These are phyloP conservation scores for Lasiodiplodia gonubiensis DNA, from an alignment of 2,329 filamentous ascomycete genomes.

Conservation along the genomic window DNA sequence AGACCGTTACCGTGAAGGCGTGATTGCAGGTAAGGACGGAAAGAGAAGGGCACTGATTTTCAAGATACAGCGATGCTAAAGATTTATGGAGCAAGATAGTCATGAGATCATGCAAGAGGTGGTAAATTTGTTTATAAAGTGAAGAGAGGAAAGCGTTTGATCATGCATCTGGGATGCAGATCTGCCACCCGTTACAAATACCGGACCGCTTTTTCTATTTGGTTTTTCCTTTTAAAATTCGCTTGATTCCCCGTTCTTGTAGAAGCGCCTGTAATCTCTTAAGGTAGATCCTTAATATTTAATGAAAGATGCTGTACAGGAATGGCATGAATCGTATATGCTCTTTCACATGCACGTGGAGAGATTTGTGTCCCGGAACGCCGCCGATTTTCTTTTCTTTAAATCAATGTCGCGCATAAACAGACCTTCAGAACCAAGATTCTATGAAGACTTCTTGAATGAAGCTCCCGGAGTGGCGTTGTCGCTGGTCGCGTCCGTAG, in stretches of 20 bases:
- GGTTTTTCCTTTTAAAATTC: neutral
- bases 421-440: too few species aligned
- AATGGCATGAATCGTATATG: neutral
- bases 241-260: conserved; percentile 10
- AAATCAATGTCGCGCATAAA: neutral
- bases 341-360: conserved; percentile 2
- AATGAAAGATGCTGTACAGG: conserved; percentile 22
- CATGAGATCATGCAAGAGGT: conserved; percentile 19
- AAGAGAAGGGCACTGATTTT: neutral
- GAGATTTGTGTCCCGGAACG: neutral
- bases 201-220: neutral
- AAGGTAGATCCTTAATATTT: conserved; percentile 27
- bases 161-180: conserved; percentile 25
- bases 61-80: neutral
- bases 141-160: neutral
- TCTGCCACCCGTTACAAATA: neutral
- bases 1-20: conserved; percentile 15
- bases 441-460: neutral
- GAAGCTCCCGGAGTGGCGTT: neutral
- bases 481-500: neutral
- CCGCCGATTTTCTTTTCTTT: neutral
- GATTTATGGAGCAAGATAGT: conserved; percentile 12
- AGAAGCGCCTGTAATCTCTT: conserved; percentile 19
- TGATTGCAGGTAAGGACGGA: neutral
- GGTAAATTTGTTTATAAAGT: conserved; percentile 19